Evolutionary conservation across 2,329 filamentous ascomycete genomes (phyloP), one percentile per base, ranked within the genome.

Genomic region (Colletotrichum destructivum): DNA sequence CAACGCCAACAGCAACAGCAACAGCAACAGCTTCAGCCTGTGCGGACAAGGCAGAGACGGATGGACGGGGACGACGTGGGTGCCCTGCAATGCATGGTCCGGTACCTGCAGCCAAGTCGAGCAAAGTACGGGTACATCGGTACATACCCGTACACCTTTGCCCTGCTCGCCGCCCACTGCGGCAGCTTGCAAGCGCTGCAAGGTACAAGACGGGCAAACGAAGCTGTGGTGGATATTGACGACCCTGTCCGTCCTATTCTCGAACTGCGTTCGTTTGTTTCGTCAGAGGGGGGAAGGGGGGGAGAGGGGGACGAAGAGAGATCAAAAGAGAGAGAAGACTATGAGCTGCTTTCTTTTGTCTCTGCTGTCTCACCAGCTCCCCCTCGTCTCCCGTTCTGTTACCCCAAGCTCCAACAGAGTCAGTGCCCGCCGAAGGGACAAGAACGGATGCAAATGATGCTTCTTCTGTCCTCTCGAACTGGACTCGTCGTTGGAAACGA

Each of bases 141-240:
- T 31, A 31, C 31, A 31, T 31, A 9, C 1, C 8, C 8, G 31
- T 31, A 31, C 31, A 7, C 31, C 31, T 31, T 31, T 7, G 31
- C 31, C 31, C 31, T 31, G 31, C 8, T 18, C n/a, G n/a, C n/a
- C 49, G n/a, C 42, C 66, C 21, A 52, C 65, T 66, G 18, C 52
- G 40, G 56, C 38, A 52, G 42, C 47, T 38, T 49, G 52, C 59
- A 23, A 49, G 26, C 44, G 63, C 63, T 67, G 63, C 68, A 67
- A 62, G 63, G 68, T 57, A 71, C 63, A 57, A 62, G 56, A 44
- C 56, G 49, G 23, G 35, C 56, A 62, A 67, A 68, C 63, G 68
- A 71, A 71, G 49, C 63, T 57, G 26, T 71, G 68, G 56, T 68
- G 68, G 68, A 52, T 18, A 52, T 40, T 42, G 40, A 21, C 21